These are phyloP conservation scores for Eucalyptus coolabah DNA, from an alignment of 345 rosid genomes.

Conservation along the genomic window DNA sequence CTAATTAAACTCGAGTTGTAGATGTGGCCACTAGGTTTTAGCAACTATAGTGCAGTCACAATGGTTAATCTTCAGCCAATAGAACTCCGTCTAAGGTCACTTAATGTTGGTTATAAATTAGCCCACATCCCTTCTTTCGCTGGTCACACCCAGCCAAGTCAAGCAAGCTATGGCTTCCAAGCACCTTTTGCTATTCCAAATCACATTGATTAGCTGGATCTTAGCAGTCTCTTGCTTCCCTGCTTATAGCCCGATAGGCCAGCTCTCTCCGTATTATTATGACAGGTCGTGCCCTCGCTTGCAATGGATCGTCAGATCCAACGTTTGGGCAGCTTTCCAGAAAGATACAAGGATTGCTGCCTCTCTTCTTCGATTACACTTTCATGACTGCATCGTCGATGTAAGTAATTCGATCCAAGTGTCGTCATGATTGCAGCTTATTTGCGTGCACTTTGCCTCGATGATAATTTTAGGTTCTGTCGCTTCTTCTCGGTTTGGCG, in stretches of 20 bases:
- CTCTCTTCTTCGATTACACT: constrained; percentile 79
- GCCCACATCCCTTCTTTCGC: background rate
- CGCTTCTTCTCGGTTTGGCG: background rate
- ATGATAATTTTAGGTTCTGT: background rate
- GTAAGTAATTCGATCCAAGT: constrained; percentile 10
- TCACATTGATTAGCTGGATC: background rate
- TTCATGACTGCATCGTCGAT: constrained; percentile 81
- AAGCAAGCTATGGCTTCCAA: background rate
- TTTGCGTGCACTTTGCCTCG: background rate
- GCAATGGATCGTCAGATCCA: constrained; percentile 41
- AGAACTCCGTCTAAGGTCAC: background rate
- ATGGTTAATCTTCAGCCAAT: constrained; percentile 13
- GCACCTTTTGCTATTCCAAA: background rate
- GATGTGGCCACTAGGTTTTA: constrained; percentile 9
- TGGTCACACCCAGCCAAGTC: background rate
- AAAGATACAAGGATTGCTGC: constrained; percentile 73
- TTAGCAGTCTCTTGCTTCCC: background rate
- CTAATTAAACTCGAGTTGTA: background rate
- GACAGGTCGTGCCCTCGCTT: constrained; percentile 56
- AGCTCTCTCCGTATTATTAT: constrained; percentile 42
- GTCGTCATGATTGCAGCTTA: background rate
- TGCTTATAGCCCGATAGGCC: background rate
- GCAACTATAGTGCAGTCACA: constrained; percentile 18
- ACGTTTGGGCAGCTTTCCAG: constrained; percentile 50
- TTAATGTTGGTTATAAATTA: background rate